Evolutionary conservation across 2,329 filamentous ascomycete species (phyloP), one percentile per base, ranked within the genome.

Genomic region (Neurospora sp.): DNA sequence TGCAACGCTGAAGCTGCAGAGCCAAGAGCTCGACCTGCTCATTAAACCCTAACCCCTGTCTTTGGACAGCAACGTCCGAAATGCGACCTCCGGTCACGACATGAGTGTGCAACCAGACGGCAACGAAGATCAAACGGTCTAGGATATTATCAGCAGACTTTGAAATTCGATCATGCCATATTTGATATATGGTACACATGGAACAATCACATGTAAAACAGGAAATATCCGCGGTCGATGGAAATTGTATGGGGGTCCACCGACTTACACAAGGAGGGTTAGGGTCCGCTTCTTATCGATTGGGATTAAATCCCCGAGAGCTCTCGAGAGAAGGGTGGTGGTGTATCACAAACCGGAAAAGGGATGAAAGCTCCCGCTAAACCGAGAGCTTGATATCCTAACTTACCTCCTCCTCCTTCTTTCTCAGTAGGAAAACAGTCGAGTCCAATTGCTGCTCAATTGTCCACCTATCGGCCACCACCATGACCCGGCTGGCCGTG

Each of bases 401-500:
- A 2, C 52, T 1, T 17, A 6, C 23, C 23, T 33, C 23, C 7
- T 17, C 23, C 19, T 58, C 23, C 13, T 33, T 33, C 19, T 15
- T 15, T 58, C 2, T 23, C 3, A 0, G 0, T 52, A 52, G 46
- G 13, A 2, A 58, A 15, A 28, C 23, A 23, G 1, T 58, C 23
- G 52, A 28, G 15, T 13, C 1, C 52, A 58, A 9, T 58, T 58
- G 23, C 23, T 15, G 46, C 43, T 46, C 46, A 58, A 9, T 15
- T 58, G 46, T 1, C 0, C 52, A 58, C 52, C 23, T 10, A 58
- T 17, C 23, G 23, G 52, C 52, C 52, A 58, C 46, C 46, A 58
- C 52, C 23, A 76, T 76, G 74, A 72, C 52, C 23, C 52, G 72
- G 52, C 36, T 68, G 19, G 68, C 69, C 28, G 68, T 70, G 67